Conservation (phyloP, 2,329 filamentous ascomycete species). For the Venturia nashicola region DNA sequence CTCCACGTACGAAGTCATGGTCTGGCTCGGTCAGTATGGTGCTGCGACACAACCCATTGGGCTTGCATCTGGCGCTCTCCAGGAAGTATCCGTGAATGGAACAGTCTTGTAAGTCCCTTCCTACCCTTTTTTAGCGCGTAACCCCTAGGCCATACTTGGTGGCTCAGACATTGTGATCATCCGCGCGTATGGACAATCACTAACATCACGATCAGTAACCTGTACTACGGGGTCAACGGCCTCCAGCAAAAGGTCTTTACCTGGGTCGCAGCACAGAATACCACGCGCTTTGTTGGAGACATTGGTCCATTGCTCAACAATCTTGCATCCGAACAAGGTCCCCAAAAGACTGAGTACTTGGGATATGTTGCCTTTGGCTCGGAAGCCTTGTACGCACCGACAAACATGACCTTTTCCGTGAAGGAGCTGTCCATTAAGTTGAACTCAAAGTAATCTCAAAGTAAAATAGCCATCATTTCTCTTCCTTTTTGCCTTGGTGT, state of each 20-base stretch:
- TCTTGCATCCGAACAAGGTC: constrained; percentile 23
- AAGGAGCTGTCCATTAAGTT: constrained; percentile 21
- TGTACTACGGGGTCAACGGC: constrained; percentile 32
- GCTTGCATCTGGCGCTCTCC: constrained; percentile 18
- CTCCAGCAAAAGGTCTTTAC: constrained; percentile 36
- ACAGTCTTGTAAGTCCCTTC: constrained; percentile 22
- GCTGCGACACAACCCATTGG: constrained; percentile 37
- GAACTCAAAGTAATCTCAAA: neutral
- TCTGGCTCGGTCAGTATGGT: constrained; percentile 42
- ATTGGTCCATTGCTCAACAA: constrained; percentile 33
- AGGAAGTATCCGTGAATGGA: constrained; percentile 27
- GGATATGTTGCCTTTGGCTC: constrained; percentile 41
- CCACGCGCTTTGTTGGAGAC: constrained; percentile 35
- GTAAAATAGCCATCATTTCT: neutral
- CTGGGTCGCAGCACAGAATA: constrained; percentile 30
- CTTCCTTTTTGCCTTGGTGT: neutral
- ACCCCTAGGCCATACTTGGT: neutral
- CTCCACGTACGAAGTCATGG: constrained; percentile 41
- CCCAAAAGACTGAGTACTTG: constrained; percentile 36
- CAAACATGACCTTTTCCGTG: constrained; percentile 38
- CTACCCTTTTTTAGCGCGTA: neutral
- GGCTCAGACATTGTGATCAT: neutral
- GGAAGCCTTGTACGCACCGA: constrained; percentile 33
- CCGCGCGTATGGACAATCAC: neutral
- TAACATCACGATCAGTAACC: constrained; percentile 19